phyloP scores from a whole-genome alignment of 495 filamentous ascomycete genomes.

The Echria macrotheca region DNA sequence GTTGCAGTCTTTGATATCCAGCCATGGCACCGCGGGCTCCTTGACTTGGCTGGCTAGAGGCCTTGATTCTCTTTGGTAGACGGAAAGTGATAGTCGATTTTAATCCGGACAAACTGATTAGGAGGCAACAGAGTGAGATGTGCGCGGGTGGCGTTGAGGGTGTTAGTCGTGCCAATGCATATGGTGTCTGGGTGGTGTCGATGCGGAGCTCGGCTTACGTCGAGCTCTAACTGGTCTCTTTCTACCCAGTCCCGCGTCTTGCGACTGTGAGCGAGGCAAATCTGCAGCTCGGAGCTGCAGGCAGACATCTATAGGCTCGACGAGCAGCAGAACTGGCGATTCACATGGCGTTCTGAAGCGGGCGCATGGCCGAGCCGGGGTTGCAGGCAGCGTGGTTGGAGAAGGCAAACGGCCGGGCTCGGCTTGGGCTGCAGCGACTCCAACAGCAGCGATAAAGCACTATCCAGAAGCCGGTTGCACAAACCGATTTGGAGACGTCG shows the following conservation, averaged over 20 bases:
- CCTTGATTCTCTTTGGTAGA: conserved; percentile 28
- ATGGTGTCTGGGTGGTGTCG: neutral
- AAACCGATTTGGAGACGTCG: neutral
- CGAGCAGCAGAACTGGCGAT: conserved; percentile 1
- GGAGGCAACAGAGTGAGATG: neutral
- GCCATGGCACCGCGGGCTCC: conserved; percentile 11
- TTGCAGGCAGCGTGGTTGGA: conserved; percentile 5
- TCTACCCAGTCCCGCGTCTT: neutral
- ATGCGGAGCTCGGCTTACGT: neutral
- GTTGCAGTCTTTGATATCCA: conserved; percentile 14
- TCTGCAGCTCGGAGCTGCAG: conserved; percentile 1
- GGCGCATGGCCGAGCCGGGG: conserved; percentile 1
- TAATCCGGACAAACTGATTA: conserved; percentile 21
- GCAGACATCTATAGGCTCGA: neutral
- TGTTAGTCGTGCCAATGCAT: neutral
- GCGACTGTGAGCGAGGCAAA: conserved; percentile 2
- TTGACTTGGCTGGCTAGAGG: conserved; percentile 20
- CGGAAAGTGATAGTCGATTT: conserved; percentile 30
- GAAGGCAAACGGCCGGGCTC: conserved; percentile 4
- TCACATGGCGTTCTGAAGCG: conserved; percentile 1
- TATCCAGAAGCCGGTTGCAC: conserved; percentile 1
- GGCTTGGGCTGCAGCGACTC: conserved; percentile 6
- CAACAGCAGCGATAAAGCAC: neutral
- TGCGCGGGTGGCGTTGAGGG: neutral
- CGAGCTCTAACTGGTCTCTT: neutral